These are phyloP conservation scores for Eucalyptus microcorys DNA, from an alignment of 345 rosid genomes.

Conservation along the genomic window DNA sequence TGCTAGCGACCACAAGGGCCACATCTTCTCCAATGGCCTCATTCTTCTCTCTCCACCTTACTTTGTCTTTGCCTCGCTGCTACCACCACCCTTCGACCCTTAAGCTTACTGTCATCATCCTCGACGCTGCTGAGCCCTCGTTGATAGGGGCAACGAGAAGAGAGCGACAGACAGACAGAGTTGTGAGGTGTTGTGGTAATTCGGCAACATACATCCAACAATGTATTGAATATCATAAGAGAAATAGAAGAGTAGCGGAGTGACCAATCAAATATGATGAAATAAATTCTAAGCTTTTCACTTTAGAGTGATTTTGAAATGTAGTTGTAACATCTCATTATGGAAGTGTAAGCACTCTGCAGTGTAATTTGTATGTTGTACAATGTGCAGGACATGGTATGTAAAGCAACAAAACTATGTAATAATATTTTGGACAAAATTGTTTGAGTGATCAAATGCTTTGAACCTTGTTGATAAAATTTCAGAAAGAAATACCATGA, in stretches of 20 bases:
- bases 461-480: not conserved
- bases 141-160: not conserved
- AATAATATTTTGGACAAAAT: not conserved
- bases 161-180: not conserved
- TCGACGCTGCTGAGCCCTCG: not conserved
- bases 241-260: not conserved
- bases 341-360: not conserved
- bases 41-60: not conserved
- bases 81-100: not conserved
- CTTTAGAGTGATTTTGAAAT: not conserved
- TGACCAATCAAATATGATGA: not conserved
- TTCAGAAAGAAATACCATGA: not conserved
- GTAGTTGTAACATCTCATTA: not conserved
- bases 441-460: not conserved
- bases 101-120: not conserved
- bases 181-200: not conserved
- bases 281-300: not conserved
- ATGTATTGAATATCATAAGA: not conserved
- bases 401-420: not conserved
- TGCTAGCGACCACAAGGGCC: not conserved
- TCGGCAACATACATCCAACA: not conserved
- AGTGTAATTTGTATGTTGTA: not conserved
- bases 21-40: not conserved
- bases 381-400: not conserved
- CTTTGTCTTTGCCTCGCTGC: not conserved